phyloP scores from a whole-genome alignment of 2,329 filamentous ascomycete genomes.

The Cordyceps cicadae region DNA sequence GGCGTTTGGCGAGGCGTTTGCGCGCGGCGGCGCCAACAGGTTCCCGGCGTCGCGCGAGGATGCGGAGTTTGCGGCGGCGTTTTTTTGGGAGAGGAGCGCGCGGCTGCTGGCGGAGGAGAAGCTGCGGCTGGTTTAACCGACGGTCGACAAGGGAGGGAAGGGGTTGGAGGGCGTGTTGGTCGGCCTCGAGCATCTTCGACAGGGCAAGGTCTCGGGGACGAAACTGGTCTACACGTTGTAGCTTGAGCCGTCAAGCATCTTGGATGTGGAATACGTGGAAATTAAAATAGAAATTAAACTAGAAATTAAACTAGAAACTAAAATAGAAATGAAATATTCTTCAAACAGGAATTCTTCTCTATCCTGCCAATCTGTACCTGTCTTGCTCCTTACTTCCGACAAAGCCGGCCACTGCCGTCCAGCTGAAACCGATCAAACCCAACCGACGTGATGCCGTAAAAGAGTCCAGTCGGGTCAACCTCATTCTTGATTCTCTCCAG shows the following conservation, averaged over 20 bases:
- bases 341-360: too few species aligned
- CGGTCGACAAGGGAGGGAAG: slow-evolving; percentile 15
- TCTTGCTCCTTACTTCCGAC: neutral
- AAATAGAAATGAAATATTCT: too few species aligned
- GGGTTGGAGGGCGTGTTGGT: slow-evolving; percentile 27
- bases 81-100: slow-evolving; percentile 28
- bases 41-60: slow-evolving; percentile 21
- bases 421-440: neutral
- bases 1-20: slow-evolving; percentile 28
- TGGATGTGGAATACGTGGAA: too few species aligned
- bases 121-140: slow-evolving; percentile 24
- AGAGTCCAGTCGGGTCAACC: neutral
- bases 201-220: slow-evolving; percentile 28
- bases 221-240: slow-evolving; percentile 37
- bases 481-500: neutral
- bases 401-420: neutral
- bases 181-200: slow-evolving; percentile 24
- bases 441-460: neutral
- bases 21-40: slow-evolving; percentile 15
- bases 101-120: slow-evolving; percentile 26
- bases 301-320: too few species aligned
- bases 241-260: too few species aligned
- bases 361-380: too few species aligned
- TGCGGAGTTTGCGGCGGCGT: slow-evolving; percentile 26
- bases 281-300: too few species aligned